Conservation (phyloP, 306 rosid genomes). For the Quercus parvula region DNA sequence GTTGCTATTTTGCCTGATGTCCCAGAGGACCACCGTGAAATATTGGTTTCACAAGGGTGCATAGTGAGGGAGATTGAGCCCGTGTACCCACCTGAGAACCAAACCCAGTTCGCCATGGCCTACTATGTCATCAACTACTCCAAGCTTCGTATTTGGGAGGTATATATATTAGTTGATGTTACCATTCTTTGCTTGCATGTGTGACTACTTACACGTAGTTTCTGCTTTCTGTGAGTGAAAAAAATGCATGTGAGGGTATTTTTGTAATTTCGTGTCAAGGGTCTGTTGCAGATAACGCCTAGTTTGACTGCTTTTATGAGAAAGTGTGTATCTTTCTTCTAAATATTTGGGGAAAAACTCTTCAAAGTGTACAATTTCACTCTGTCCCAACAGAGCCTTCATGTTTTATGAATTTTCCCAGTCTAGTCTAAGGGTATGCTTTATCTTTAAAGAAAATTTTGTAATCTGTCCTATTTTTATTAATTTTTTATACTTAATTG, state of each 20-base stretch:
- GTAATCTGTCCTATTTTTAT: no score
- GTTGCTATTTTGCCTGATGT: conserved; percentile 83
- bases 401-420: no score
- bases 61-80: conserved; percentile 61
- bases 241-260: not conserved
- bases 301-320: not conserved
- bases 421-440: no score
- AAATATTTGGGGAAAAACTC: no score
- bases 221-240: no score
- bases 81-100: conserved; percentile 65
- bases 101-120: conserved; percentile 72
- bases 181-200: not conserved
- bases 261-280: no score
- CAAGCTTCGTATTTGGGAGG: conserved; percentile 91
- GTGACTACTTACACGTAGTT: conserved; percentile 7
- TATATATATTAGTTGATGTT: not conserved
- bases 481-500: no score
- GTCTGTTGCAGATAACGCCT: not conserved
- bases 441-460: no score
- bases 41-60: conserved; percentile 66
- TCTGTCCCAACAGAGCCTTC: no score
- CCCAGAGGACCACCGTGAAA: conserved; percentile 60
- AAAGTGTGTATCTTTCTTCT: no score
- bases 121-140: conserved; percentile 90
- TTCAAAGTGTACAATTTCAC: no score